Evolutionary conservation across 2,329 filamentous ascomycete genomes (phyloP), one percentile per base, ranked within the genome.

Genomic region (Podosphaera xanthii): DNA sequence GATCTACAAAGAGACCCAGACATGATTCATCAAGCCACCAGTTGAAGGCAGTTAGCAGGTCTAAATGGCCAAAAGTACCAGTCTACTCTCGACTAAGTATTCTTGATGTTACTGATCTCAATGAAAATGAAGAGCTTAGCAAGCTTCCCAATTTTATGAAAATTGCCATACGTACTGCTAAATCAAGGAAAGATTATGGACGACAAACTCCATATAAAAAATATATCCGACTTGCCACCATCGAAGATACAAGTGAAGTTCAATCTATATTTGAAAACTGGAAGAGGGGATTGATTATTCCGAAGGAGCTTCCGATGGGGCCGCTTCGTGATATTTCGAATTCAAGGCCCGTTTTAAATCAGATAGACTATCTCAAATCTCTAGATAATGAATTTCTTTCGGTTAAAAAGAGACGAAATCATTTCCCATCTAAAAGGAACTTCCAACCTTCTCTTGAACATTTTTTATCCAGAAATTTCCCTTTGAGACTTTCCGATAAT

Each of bases 161-260:
- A 61, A 74, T 84, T 65, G 81, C 81, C 57, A 80, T 79, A 50
- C 78, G 81, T 14, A 73, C 77, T 58, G 79, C 75, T 3, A 76
- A 70, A 59, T 72, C 68, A 58, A 74, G 73, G 40, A 65, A 62
- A 34, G 72, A 74, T 10, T 71, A 76, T 62, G 81, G 81, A 14
- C 76, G 77, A 65, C 73, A 76, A 5, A 81, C 75, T 59, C 79
- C 79, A 0, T 70, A 70, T 0, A 72, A 66, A 50, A 84, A 84
- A 65, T 67, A 71, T n/a, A 80, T 84, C 61, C 74, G 75, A 59
- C 71, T 84, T n/a, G 79, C 77, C 31, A 81, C 74, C 36, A 75
- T 79, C n/a, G 71, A 72, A 62, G 81, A 84, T 64, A 79, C 82
- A 61, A 62, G 79, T 22, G 81, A 83, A 65, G 80, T 75, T 1